Evolutionary conservation across 1,139 yeast genomes (phyloP), one percentile per base, ranked within the genome.

Genomic region (Scheffersomyces segobiensis): DNA sequence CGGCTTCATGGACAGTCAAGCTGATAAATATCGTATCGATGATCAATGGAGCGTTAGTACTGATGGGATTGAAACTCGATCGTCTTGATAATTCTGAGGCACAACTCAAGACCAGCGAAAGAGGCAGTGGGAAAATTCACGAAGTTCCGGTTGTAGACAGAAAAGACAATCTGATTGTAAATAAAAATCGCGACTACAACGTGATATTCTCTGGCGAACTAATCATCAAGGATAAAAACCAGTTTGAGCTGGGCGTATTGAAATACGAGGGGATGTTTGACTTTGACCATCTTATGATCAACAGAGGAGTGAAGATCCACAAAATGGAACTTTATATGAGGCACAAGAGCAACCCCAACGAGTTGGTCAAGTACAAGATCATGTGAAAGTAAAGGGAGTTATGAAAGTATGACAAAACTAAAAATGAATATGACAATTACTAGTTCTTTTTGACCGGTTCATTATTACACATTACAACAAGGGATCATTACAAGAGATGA

Each of bases 181-280:
- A 67, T 54, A 58, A 63, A 3, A 60, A 63, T 26, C 64, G 68
- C 50, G 71, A 70, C 55, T 77, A 72, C 60, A 57, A 59, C 4
- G 62, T 77, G 5, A 56, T 60, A 4, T 75, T 74, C 56, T 50
- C 63, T 10, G 80, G 80, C 1, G 61, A 63, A 22, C 64, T 69
- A 46, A 56, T 59, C 21, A 63, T 75, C 5, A 59, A 55, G 32
- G 72, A 71, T 57, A 67, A 67, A 50, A 57, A 64, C 32, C 58
- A 64, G 18, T 51, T 56, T 3, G 63, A 63, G 24, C 52, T 54
- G 10, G 78, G 77, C 1, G 57, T 57, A 1, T 59, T 74, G 7
- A 42, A 52, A 5, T 77, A 75, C 62, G 55, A 59, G n/a, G 81
- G 80, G 0, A 57, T 62, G n/a, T 63, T 77, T 47, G 81, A 77